Evolutionary conservation across 441 rosid genomes (phyloP).

Genomic region (Arabidopsis lyrata): DNA sequence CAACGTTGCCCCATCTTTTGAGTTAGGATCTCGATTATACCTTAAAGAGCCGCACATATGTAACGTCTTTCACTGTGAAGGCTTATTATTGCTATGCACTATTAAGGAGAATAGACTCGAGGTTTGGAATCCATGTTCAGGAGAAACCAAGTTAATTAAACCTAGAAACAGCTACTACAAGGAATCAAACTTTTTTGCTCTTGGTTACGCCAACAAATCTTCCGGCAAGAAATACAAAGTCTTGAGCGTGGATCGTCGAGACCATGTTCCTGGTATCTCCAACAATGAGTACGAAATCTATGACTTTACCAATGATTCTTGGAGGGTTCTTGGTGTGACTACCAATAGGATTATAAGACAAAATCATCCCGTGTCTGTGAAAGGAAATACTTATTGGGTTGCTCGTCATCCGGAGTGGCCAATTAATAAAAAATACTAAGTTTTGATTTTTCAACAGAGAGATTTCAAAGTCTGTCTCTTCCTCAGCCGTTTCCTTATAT

Average conservation of each 20-base stretch:
- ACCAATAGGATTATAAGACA: background rate
- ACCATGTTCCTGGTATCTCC: background rate
- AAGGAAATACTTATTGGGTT: constrained; percentile 16
- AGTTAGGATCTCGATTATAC: no score
- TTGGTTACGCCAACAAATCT: background rate
- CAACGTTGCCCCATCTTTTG: no score
- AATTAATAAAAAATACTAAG: background rate
- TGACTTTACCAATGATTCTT: constrained; percentile 19
- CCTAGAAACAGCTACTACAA: background rate
- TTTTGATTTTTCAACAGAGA: constrained; percentile 31
- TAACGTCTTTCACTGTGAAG: background rate
- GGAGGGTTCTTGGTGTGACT: background rate
- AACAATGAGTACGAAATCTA: background rate
- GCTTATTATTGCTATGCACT: background rate
- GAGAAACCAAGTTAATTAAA: constrained; percentile 14
- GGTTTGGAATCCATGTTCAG: constrained; percentile 20
- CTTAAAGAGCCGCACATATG: no score
- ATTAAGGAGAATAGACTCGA: background rate
- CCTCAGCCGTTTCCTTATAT: background rate
- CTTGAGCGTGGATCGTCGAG: background rate
- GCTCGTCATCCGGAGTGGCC: background rate
- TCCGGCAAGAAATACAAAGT: constrained; percentile 1
- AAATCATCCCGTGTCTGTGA: background rate
- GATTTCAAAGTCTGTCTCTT: background rate
- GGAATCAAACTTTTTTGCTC: background rate